Base-by-base conservation (phyloP, 129 eudicot genomes). In the Ambrosia trifida region DNA sequence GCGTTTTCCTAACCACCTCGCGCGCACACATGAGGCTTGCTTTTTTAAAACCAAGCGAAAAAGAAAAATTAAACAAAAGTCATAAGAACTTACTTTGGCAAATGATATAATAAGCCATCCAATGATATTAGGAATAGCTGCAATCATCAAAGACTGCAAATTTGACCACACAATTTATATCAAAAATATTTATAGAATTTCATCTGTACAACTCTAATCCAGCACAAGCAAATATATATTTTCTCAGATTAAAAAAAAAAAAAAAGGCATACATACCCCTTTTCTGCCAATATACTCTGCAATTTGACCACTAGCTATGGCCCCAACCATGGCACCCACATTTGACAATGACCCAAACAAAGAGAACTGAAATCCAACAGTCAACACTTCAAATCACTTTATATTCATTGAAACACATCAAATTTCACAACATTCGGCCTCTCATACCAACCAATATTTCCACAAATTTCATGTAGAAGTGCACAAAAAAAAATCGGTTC, bases 271-370 rank as follows among this genome's bases (percentile, higher is more conserved):
- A 92, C 32, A 54, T 85, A 92, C 98, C 93, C 98, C 98, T 82
- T 94, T 94, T 38, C 98, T 77, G 4, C 98, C 98, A 20, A 94
- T 87, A 76, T 94, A 94, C 74, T 94, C 98, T 1, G 98, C 89
- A 74, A 94, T 85, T 70, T 94, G 98, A 72, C 98, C 98, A 51
- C 98, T 94, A 16, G 95, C 88, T 30, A 94, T 94, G 70, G 98
- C 98, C 56, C 98, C 98, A 79, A 94, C 93, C 98, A 94, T 94
- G 58, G 98, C 96, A 71, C 98, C 98, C 85, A 89, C 98, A 75
- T 94, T 94, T 9, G 95, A 87, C 66, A 94, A 77, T 31, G 98
- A 94, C 74, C 96, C 98, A 76, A 94, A 94, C 79, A 87, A 68
- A 9, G 98, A 94, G 81, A 87, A 94, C 98, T 94, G 92, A 20